A percentile compares a stretch with the other conserved stretches of the same genome.
Conservation (phyloP, 192 early-diverging fungal species). For the Umbelopsis sp. region DNA sequence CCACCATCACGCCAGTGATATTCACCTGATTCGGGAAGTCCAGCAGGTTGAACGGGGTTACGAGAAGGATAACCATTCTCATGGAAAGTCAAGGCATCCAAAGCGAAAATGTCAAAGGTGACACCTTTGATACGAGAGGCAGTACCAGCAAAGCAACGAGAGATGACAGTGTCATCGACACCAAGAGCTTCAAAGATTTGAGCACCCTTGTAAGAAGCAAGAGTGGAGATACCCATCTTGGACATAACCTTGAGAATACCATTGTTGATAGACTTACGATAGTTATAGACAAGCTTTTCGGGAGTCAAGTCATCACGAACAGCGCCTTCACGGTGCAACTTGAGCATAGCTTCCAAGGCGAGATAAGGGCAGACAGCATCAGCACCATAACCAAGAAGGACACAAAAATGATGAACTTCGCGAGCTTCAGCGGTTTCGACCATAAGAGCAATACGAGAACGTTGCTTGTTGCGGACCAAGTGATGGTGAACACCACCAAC, state of each 20-base stretch:
- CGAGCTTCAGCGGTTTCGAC: conserved; percentile 93
- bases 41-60: conserved; percentile 59
- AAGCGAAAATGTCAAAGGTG: conserved; percentile 75
- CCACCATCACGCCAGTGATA: conserved; percentile 97
- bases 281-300: conserved; percentile 79
- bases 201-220: conserved; percentile 97
- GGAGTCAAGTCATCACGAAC: conserved; percentile 63
- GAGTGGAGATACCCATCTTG: conserved; percentile 99
- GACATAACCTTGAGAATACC: conserved; percentile 99
- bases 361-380: conserved; percentile 96
- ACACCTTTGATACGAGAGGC: conserved; percentile 94
- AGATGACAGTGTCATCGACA: conserved; percentile 83
- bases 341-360: conserved; percentile 85
- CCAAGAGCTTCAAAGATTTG: conserved; percentile 99
- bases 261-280: conserved; percentile 85
- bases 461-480: conserved; percentile 84
- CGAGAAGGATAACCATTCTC: conserved; percentile 81
- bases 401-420: conserved; percentile 95
- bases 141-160: conserved; percentile 93
- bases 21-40: conserved; percentile 92
- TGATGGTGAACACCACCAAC: conserved; percentile 94
- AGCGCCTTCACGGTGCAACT: conserved; percentile 83
- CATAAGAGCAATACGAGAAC: conserved; percentile 84
- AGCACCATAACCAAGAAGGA: conserved; percentile 92
- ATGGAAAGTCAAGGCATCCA: conserved; percentile 87